phyloP scores from a whole-genome alignment of 805 yeast species.

The Kurtzmaniella fragi region DNA sequence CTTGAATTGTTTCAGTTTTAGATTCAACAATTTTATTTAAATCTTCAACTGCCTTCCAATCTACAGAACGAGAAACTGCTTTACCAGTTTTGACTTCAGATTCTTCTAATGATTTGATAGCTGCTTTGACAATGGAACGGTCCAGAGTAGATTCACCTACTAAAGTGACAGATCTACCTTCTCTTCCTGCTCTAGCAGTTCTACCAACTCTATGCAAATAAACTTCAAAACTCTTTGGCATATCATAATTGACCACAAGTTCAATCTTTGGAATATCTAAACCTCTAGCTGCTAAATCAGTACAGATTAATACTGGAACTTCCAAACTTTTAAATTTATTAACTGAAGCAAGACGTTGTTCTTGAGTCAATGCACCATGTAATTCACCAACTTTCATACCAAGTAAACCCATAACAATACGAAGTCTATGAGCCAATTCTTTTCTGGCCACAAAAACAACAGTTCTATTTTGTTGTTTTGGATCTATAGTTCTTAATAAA shows the following conservation, averaged over 20 bases:
- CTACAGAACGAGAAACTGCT: slow-evolving; percentile 86
- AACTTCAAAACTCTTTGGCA: slow-evolving; percentile 90
- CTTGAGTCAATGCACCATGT: slow-evolving; percentile 83
- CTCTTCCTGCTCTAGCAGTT: slow-evolving; percentile 98
- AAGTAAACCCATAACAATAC: slow-evolving; percentile 68
- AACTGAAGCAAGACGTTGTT: slow-evolving; percentile 84
- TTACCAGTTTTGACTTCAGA: slow-evolving; percentile 38
- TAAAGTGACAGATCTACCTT: slow-evolving; percentile 87
- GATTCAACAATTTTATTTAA: slow-evolving; percentile 56
- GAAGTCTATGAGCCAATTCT: slow-evolving; percentile 81
- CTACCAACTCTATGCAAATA: slow-evolving; percentile 98
- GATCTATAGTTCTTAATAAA: slow-evolving; percentile 62
- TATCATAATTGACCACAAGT: slow-evolving; percentile 88
- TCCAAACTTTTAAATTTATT: slow-evolving; percentile 75
- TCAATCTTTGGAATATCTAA: slow-evolving; percentile 98
- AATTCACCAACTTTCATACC: slow-evolving; percentile 77
- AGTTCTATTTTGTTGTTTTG: slow-evolving; percentile 59
- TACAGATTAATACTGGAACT: slow-evolving; percentile 88
- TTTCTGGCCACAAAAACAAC: slow-evolving; percentile 92
- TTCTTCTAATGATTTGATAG: slow-evolving; percentile 60
- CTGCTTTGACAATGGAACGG: slow-evolving; percentile 85
- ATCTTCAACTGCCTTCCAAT: slow-evolving; percentile 79
- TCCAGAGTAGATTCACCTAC: slow-evolving; percentile 91
- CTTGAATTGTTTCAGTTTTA: slow-evolving; percentile 60
- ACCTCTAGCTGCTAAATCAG: slow-evolving; percentile 99